Evolutionary conservation across 2,329 filamentous ascomycete genomes (phyloP).

Genomic region (Talaromyces sp.): DNA sequence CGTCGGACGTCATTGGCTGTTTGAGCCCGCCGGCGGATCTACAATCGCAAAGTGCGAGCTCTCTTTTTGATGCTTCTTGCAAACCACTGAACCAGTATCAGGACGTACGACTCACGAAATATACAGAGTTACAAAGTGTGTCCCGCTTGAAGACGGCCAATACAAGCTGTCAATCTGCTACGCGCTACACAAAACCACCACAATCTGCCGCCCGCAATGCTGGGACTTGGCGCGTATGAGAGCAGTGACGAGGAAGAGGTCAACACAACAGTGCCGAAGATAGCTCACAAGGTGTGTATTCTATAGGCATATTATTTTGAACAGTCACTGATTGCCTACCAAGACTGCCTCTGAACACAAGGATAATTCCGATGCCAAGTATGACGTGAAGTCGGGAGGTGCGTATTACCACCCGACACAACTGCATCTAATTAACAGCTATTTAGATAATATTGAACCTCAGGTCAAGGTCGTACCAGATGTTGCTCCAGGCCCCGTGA

Average conservation of each 20-base stretch:
- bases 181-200: neutral
- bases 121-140: neutral
- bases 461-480: neutral
- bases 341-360: neutral
- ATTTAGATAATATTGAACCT: neutral
- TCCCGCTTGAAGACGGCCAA: neutral
- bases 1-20: neutral
- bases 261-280: conserved; percentile 14
- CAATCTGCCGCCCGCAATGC: conserved; percentile 22
- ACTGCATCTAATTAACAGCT: neutral
- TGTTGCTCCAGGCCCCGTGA: conserved; percentile 8
- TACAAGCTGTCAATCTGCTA: neutral
- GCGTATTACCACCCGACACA: neutral
- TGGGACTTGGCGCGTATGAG: conserved; percentile 38
- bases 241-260: conserved; percentile 44
- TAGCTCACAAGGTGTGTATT: conserved; percentile 20
- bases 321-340: neutral
- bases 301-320: neutral
- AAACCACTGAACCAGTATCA: neutral
- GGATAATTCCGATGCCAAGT: neutral
- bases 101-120: neutral
- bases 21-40: neutral
- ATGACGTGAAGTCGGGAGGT: neutral
- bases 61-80: neutral
- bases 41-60: neutral